A percentile compares a stretch with the other conserved stretches of the same genome.
Evolutionary conservation across 257 asterid genomes (phyloP).

Genomic region (Ophiorrhiza pumila): DNA sequence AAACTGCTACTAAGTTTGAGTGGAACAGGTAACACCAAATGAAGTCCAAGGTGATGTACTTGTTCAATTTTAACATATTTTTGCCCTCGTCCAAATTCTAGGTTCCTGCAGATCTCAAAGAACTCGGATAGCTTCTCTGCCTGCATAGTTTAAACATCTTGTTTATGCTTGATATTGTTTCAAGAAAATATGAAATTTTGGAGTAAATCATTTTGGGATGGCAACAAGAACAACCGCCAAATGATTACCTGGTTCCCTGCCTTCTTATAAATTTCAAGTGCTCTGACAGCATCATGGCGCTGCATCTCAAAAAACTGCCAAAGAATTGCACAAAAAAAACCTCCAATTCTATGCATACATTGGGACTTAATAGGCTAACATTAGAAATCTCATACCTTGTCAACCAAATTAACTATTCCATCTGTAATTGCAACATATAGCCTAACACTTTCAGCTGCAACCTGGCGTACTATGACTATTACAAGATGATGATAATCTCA

Average conservation of each 20-base stretch:
- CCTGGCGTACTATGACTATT: conserved; percentile 40
- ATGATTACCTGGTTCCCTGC: conserved; percentile 58
- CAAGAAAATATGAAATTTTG: not conserved
- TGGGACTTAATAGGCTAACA: not conserved
- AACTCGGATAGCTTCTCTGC: conserved; percentile 62
- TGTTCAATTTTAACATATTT: conserved; percentile 69
- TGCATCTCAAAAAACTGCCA: conserved; percentile 71
- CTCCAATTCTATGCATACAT: not conserved
- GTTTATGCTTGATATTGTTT: not conserved
- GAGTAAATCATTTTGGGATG: not conserved
- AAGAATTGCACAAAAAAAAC: conserved; percentile 20
- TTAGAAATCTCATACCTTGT: conserved; percentile 49
- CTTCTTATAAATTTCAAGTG: conserved; percentile 69
- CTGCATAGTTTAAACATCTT: conserved; percentile 34
- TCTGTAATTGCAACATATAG: conserved; percentile 80
- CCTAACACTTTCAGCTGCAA: conserved; percentile 73
- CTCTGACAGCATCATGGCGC: conserved; percentile 64
- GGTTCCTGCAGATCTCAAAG: conserved; percentile 71
- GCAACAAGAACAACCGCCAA: not conserved
- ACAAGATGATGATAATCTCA: conserved; percentile 13
- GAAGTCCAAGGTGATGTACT: conserved; percentile 29
- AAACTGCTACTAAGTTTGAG: not conserved
- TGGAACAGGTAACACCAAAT: too few relatives aligned
- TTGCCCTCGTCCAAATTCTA: conserved; percentile 66
- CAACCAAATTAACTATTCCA: conserved; percentile 73